Base-by-base conservation (phyloP, 2,329 filamentous ascomycete genomes). In the Ophiocordyceps camponoti-floridani region DNA sequence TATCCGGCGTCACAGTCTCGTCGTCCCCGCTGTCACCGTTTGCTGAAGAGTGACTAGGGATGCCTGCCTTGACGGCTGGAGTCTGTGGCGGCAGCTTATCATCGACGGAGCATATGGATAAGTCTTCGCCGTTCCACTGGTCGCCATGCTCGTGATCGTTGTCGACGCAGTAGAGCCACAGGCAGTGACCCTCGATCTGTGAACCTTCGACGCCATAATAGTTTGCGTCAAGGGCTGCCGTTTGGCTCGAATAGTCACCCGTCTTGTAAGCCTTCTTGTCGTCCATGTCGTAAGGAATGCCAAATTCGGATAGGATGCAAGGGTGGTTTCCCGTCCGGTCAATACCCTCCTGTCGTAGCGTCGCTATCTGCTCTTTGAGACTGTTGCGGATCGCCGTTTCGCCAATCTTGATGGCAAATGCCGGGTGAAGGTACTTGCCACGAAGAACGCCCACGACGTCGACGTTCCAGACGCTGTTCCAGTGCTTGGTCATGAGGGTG, bases 271-370 rank as follows among this genome's bases (percentile, higher is more conserved):
- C 91, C 56, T 91, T 72, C 62, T 94, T 88, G 51, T 94, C 80
- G 56, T 98, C 89, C 93, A 98, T 96, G 58, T 98, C 91, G 58
- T 94, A 98, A 0, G 91, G 91, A 47, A 98, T 95, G 8, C 91
- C 91, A 55, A 96, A 96, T 58, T 98, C 91, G 1, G 86, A 93
- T 60, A 95, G 77, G 4, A 98, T 64, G 53, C 87, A 86, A 0
- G 91, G 91, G 53, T 93, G 88, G 19, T 83, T 77, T 18, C 91
- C 91, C 68, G 87, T 85, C 47, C 86, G 79, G 45, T 94, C 82
- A n/a, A 82, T 64, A 0, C 89, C 93, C 62, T 98, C 91, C 51
- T 93, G 73, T 43, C 79, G 74, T 44, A 98, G 82, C 1, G 81
- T 82, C 6, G 77, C 76, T 33, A 98, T 72, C 57, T 98, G 91